These are phyloP conservation scores for Sporothrix brasiliensis DNA, from an alignment of 2,329 filamentous ascomycete genomes.

Conservation along the genomic window DNA sequence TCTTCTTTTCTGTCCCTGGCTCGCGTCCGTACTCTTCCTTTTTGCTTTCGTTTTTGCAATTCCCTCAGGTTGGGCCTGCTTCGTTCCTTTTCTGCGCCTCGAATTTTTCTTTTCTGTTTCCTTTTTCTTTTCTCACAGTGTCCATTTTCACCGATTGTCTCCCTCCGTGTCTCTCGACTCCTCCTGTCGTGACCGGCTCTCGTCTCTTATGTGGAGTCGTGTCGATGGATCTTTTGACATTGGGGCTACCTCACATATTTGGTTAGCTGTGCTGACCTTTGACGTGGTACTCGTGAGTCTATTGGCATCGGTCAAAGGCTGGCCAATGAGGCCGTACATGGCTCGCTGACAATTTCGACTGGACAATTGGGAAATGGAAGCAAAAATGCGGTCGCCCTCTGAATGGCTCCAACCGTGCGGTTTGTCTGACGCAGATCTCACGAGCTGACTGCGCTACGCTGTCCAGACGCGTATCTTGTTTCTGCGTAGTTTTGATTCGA, in stretches of 20 bases:
- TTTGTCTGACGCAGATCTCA: slow-evolving; percentile 8
- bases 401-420: background rate
- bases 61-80: background rate
- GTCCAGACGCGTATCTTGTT: slow-evolving; percentile 19
- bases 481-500: background rate
- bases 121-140: background rate
- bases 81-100: slow-evolving; percentile 1
- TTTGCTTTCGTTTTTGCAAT: background rate
- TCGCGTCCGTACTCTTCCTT: background rate
- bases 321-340: slow-evolving; percentile 23
- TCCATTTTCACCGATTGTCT: background rate
- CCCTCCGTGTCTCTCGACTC: background rate
- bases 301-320: slow-evolving; percentile 15
- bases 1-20: background rate
- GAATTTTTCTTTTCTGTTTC: slow-evolving; percentile 9
- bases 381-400: background rate
- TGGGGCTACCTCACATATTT: background rate
- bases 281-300: background rate
- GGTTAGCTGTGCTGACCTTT: background rate
- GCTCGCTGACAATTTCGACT: background rate
- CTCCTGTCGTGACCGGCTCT: slow-evolving; percentile 18
- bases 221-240: slow-evolving; percentile 16
- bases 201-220: slow-evolving; percentile 14
- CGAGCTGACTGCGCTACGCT: background rate
- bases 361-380: slow-evolving; percentile 26